Conservation (phyloP, 352 stramenopile species). For the Phytophthora tubulina region DNA sequence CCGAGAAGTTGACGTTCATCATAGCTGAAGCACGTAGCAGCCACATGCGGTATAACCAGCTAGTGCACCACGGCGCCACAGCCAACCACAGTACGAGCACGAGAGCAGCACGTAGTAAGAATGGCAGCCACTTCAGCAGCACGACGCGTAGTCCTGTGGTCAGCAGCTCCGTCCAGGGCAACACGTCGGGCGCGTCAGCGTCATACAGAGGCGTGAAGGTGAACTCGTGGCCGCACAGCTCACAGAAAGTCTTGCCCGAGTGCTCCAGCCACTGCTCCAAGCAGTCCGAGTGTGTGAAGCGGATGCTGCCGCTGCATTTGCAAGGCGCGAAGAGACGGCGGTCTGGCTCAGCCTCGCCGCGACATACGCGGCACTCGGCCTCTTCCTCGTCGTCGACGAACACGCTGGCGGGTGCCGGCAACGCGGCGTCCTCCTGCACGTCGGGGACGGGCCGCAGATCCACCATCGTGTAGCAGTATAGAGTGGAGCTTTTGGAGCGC, state of each 20-base stretch:
- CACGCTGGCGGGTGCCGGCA: constrained; percentile 1
- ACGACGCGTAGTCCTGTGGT: constrained; percentile 83
- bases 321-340: constrained; percentile 88
- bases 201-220: constrained; percentile 94
- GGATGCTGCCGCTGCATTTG: constrained; percentile 96
- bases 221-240: constrained; percentile 95
- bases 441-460: constrained; percentile 24
- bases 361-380: constrained; percentile 94
- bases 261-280: constrained; percentile 95
- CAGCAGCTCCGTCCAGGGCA: constrained; percentile 91
- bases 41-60: constrained; percentile 96
- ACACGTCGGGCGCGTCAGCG: constrained; percentile 79
- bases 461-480: constrained; percentile 4
- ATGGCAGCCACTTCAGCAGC: constrained; percentile 91
- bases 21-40: constrained; percentile 89
- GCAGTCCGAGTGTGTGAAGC: constrained; percentile 95
- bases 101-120: constrained; percentile 77
- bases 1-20: constrained; percentile 84
- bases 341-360: constrained; percentile 86
- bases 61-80: constrained; percentile 91
- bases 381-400: constrained; percentile 70
- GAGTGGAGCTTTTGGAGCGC: not conserved
- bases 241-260: constrained; percentile 92
- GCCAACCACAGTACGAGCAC: constrained; percentile 89
- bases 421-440: constrained; percentile 1